Evolutionary conservation across 495 filamentous ascomycete genomes (phyloP), one percentile per base, ranked within the genome.

Genomic region (Neurospora sp.): DNA sequence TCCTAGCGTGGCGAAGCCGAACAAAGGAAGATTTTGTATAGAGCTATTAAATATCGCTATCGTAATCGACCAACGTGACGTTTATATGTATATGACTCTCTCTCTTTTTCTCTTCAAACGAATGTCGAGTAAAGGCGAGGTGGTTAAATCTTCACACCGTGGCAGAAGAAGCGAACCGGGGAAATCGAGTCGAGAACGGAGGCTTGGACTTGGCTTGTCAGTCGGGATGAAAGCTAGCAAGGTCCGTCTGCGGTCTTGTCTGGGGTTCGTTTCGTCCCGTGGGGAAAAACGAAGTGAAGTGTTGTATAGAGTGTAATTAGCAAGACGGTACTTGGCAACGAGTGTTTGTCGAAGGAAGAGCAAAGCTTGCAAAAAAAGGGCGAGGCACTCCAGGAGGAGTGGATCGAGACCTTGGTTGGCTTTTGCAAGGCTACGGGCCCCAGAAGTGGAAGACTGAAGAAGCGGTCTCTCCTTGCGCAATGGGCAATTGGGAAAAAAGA

Each of bases 41-140:
- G 42, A 71, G 39, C 74, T 76, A 79, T 79, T 79, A 79, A 77
- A 79, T 73, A 71, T 73, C 70, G 71, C 70, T 80, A 74, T 75
- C 59, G 75, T 72, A 75, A 54, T 76, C 69, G 70, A 71, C 39
- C 71, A 75, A 77, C 66, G 43, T 59, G 48, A 59, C 24, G 48
- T 24, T 59, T 59, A 48, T 48, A 48, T 21, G 43, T 45, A 45
- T 54, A 24, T 21, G 21, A 59, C 21, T 8, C 24, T 34, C 13
- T 62, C 24, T 72, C 31, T 73, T 73, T 73, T 43, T 66, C 69
- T 74, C 72, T 37, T 39, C 39, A 74, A 76, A 74, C 74, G 78
- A 78, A 75, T 21, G 77, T 76, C 76, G 77, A 79, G 75, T 77
- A 79, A 75, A 59, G 11, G 74, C 54, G 76, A 72, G 70, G 66